These are phyloP conservation scores for Musa itinerans DNA, from an alignment of 176 grass and related monocot species.

Conservation along the genomic window DNA sequence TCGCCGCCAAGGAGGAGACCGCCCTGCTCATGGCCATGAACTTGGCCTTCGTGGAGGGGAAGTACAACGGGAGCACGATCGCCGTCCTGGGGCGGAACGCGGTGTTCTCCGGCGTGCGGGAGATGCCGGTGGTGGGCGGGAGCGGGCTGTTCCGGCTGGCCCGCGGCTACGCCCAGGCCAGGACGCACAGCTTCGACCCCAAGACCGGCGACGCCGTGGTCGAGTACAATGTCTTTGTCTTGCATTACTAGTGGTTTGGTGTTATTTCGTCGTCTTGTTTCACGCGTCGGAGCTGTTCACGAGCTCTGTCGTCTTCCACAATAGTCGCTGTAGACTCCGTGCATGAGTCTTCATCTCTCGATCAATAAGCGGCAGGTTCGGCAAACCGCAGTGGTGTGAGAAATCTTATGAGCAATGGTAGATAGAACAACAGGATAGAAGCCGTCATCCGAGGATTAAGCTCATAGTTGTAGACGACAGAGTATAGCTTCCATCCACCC, in stretches of 20 bases:
- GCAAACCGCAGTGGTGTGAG: too few relatives aligned
- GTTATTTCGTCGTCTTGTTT: not conserved
- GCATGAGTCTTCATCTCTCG: too few relatives aligned
- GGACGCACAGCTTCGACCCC: slow-evolving; percentile 14
- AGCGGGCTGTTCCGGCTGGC: slow-evolving; percentile 41
- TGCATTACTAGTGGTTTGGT: slow-evolving; percentile 7
- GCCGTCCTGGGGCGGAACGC: slow-evolving; percentile 45
- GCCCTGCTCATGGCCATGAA: slow-evolving; percentile 49
- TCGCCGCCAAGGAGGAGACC: slow-evolving; percentile 20
- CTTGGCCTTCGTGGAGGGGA: slow-evolving; percentile 37
- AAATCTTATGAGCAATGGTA: too few relatives aligned
- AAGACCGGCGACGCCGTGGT: slow-evolving; percentile 52
- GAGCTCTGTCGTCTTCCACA: too few relatives aligned
- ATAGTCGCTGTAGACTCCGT: too few relatives aligned
- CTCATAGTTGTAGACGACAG: too few relatives aligned
- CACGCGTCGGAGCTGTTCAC: too few relatives aligned
- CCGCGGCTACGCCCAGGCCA: slow-evolving; percentile 37
- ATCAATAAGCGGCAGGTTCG: too few relatives aligned
- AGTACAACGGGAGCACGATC: slow-evolving; percentile 47
- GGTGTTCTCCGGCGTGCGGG: slow-evolving; percentile 23
- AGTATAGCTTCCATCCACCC: too few relatives aligned
- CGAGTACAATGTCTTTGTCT: slow-evolving; percentile 54
- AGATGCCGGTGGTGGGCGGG: slow-evolving; percentile 58
- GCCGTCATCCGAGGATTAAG: too few relatives aligned
- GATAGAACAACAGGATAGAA: too few relatives aligned